Evolutionary conservation across 73 alveolate genomes (phyloP), one percentile per base, ranked within the genome.

Genomic region (Stentor coeruleus): DNA sequence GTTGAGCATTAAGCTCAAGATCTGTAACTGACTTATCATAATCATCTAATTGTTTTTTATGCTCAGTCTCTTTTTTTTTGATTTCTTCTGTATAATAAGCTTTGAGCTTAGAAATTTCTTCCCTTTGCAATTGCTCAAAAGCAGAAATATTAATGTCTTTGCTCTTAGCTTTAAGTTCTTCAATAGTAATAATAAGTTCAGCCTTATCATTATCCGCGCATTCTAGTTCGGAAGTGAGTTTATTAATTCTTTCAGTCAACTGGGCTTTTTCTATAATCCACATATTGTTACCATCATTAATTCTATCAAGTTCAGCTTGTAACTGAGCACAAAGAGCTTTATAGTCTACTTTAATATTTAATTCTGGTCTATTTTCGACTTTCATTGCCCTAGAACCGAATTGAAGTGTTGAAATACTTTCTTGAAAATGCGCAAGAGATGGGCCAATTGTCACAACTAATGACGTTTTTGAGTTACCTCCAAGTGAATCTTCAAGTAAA

Each of bases 401-500:
- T 58, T 88, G 79, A 38, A 93, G 82, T 35, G 95, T 73, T 87
- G 88, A 86, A 0, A 88, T 75, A 28, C 96, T 74, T 86, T 93
- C 98, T 35, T 93, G 96, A 3, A 85, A 86, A 86, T 93, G 93
- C 55, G 58, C 72, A 66, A 72, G 73, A 3, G 97, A 88, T 72
- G 98, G 98, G 6, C 97, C 93, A 28, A 93, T 88, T 26, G 95
- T 84, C 33, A 93, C 95, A 59, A 93, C 83, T 85, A 93, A 59
- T 66, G 97, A 83, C 20, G 98, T 93, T 76, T 93, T 91, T 31
- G 96, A 59, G 82, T 93, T 93, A 1, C 98, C 98, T 1, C 96
- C 97, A 73, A 93, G 77, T n/a, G 95, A 84, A 49, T 93, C 97
- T 58, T 88, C 77, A 38, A 93, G 86, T 30, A 93, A 74, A 58